Base-by-base conservation (phyloP, 2,329 filamentous ascomycete species). In the Fusarium domesticum region DNA sequence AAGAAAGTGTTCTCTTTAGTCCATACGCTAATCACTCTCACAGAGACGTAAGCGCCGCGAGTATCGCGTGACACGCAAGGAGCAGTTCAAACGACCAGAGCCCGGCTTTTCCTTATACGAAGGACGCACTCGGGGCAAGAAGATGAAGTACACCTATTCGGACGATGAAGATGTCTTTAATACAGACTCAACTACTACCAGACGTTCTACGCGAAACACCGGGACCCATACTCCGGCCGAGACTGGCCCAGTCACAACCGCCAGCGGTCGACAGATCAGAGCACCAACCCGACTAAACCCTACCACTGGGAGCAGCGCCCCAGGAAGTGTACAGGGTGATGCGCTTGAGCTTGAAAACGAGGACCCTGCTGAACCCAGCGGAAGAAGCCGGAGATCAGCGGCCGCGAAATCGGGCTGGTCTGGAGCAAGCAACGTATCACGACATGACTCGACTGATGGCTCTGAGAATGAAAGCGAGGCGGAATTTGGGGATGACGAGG, bases 71-170 rank as follows among this genome's bases (percentile, higher is more conserved):
- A 78, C 83, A 58, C 88, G 89, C 51, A 92, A 92, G 62, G 88
- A 92, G 49, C 85, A 87, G 47, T 97, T 97, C 69, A 80, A 86
- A 54, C 82, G 90, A 5, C 89, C 90, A 6, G 91, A 96, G 57
- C 85, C 87, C 8, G 90, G 90, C 5, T 95, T 92, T 64, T 96
- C 91, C 1, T 75, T 95, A 45, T 98, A 98, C 65, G 93, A 98
- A 71, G 93, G 93, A 38, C 88, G 93, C 41, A 98, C 95, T 5
- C 83, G 93, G 47, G 93, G 93, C 44, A 97, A 98, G 74, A 87
- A 92, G 49, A 87, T 95, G 70, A 95, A 91, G 67, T 98, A 98
- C 63, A 98, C 89, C 0, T 98, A 88, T 63, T 95, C 90, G 0
- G 91, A 96, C 40, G 89, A 95, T 18, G 89, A 95, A 55, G 85